These are phyloP conservation scores for Ochetophila trinervis DNA, from an alignment of 306 rosid species.

Conservation along the genomic window DNA sequence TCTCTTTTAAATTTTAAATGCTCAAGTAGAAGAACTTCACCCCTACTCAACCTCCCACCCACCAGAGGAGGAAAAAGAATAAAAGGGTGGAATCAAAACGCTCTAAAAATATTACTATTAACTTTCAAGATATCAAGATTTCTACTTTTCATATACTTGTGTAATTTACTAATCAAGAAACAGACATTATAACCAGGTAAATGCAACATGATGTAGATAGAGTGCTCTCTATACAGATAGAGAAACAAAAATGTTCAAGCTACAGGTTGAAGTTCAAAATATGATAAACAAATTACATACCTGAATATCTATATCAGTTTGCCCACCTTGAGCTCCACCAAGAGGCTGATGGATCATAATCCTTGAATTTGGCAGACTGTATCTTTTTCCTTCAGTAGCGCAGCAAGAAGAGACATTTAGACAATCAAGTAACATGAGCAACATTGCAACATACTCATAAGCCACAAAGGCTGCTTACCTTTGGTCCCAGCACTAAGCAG, in stretches of 20 bases:
- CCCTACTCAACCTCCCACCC: no score
- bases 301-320: slow-evolving; percentile 92
- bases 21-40: no score
- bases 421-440: not conserved
- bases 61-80: no score
- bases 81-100: no score
- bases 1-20: no score
- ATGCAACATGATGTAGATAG: no score
- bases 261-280: not conserved
- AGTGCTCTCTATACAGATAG: not conserved
- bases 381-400: slow-evolving; percentile 67
- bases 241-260: not conserved
- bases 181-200: not conserved
- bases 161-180: not conserved
- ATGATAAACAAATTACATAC: slow-evolving; percentile 30
- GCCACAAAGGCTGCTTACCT: slow-evolving; percentile 40
- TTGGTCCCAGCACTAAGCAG: slow-evolving; percentile 93
- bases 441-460: not conserved
- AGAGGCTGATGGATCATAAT: slow-evolving; percentile 99
- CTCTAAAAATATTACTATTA: no score
- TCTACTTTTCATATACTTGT: not conserved
- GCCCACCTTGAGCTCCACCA: slow-evolving; percentile 97
- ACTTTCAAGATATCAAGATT: not conserved
- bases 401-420: slow-evolving; percentile 12
- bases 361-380: slow-evolving; percentile 93